Conservation (phyloP, 805 yeast genomes). For the Kluyveromyces dobzhanskii region DNA sequence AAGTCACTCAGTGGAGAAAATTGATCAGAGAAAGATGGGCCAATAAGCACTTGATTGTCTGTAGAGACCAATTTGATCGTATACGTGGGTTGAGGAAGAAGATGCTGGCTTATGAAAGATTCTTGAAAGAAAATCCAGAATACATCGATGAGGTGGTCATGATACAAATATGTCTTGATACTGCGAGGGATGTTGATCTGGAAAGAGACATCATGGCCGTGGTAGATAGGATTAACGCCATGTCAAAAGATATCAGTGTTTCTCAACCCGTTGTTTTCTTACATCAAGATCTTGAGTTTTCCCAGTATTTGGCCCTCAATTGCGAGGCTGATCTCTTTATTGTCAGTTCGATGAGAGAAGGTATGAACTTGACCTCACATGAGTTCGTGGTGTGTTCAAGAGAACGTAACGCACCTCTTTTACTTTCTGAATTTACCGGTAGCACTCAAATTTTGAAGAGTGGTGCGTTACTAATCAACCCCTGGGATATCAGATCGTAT, state of each 20-base stretch:
- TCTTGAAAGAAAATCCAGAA: conserved; percentile 63
- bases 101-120: conserved; percentile 75
- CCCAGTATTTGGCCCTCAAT: conserved; percentile 79
- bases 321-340: conserved; percentile 82
- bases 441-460: conserved; percentile 69
- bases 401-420: conserved; percentile 67
- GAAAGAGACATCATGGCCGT: conserved; percentile 68
- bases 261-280: conserved; percentile 80
- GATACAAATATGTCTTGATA: conserved; percentile 73
- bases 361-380: conserved; percentile 94
- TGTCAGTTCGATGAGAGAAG: conserved; percentile 90
- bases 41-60: conserved; percentile 60
- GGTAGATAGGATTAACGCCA: conserved; percentile 78
- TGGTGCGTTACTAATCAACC: conserved; percentile 76
- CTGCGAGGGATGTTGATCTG: conserved; percentile 48
- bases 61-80: conserved; percentile 81
- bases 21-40: conserved; percentile 75
- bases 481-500: conserved; percentile 74
- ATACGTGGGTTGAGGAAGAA: conserved; percentile 87
- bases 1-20: conserved; percentile 56
- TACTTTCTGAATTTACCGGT: conserved; percentile 91
- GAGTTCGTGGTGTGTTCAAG: conserved; percentile 77
- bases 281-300: conserved; percentile 82
- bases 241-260: conserved; percentile 61
- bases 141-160: conserved; percentile 62